Evolutionary conservation across 768 basidiomycete genomes (phyloP).

Genomic region (Gymnopilus dilepis): DNA sequence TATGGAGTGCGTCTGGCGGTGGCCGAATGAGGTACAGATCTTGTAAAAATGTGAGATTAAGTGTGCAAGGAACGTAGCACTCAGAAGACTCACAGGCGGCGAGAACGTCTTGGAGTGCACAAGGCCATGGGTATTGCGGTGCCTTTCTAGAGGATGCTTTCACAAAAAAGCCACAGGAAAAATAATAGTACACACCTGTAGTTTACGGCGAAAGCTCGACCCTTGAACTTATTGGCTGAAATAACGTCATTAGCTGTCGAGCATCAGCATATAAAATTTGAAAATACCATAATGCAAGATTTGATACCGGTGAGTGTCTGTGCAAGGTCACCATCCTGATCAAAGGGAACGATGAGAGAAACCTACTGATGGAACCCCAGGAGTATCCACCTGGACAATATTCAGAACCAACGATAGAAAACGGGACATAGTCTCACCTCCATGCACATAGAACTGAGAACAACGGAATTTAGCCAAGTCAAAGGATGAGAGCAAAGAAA

Average conservation of each 20-base stretch:
- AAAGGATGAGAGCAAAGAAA: background rate
- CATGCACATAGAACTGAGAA: slow-evolving; percentile 68
- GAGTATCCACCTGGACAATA: slow-evolving; percentile 59
- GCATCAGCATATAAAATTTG: slow-evolving; percentile 17
- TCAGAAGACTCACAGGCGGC: slow-evolving; percentile 62
- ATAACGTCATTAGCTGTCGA: background rate
- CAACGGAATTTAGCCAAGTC: slow-evolving; percentile 1
- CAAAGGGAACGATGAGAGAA: slow-evolving; percentile 2
- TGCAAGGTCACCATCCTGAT: background rate
- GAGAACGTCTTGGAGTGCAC: slow-evolving; percentile 75
- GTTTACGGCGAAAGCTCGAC: slow-evolving; percentile 68
- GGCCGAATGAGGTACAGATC: slow-evolving; percentile 79
- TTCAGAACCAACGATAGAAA: background rate
- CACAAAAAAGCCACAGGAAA: too few species aligned
- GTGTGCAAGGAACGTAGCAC: background rate
- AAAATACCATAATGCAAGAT: slow-evolving; percentile 56
- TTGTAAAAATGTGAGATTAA: slow-evolving; percentile 23
- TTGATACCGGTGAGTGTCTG: slow-evolving; percentile 67
- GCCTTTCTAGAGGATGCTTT: slow-evolving; percentile 76
- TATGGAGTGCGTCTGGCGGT: slow-evolving; percentile 66
- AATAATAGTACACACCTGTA: slow-evolving; percentile 50
- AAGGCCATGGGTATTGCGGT: slow-evolving; percentile 87
- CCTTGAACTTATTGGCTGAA: slow-evolving; percentile 70
- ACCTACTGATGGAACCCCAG: slow-evolving; percentile 67
- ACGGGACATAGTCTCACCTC: slow-evolving; percentile 42